Evolutionary conservation across 345 rosid species (phyloP).

Genomic region (Brassica napus): DNA sequence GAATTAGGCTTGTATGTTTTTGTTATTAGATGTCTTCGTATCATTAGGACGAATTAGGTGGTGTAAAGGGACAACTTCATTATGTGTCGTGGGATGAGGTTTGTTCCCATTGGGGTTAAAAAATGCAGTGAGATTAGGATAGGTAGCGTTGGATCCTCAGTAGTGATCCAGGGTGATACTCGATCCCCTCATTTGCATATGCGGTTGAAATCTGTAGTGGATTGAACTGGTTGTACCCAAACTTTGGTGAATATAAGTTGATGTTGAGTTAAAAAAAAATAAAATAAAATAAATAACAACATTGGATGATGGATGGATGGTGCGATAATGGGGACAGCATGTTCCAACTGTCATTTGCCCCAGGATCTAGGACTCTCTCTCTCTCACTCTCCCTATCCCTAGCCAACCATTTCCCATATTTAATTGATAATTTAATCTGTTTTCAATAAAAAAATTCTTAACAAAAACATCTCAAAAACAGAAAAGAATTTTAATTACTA

Average conservation of each 20-base stretch:
- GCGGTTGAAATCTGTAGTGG: not conserved
- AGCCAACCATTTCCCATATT: constrained; percentile 25
- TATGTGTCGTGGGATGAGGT: not conserved
- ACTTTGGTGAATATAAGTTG: not conserved
- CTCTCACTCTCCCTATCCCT: not conserved
- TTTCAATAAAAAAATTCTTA: too few species aligned
- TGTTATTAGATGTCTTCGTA: not conserved
- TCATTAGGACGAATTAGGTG: not conserved
- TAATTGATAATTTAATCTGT: not conserved
- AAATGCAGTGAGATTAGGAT: not conserved
- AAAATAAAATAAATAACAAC: not conserved
- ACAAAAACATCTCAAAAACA: too few species aligned
- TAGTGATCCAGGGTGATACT: not conserved
- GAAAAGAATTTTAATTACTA: too few species aligned
- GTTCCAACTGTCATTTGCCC: constrained; percentile 41
- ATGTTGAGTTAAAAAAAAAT: not conserved
- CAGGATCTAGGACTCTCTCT: constrained; percentile 38
- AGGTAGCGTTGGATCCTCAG: not conserved
- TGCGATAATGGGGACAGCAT: constrained; percentile 45
- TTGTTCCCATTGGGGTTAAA: not conserved
- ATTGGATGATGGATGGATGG: constrained; percentile 18
- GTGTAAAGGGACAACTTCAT: not conserved
- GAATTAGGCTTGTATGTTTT: too few species aligned
- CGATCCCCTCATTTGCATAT: not conserved
- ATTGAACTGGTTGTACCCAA: not conserved